Conservation (phyloP, 768 basidiomycete genomes). For the Boletus reticuloceps region DNA sequence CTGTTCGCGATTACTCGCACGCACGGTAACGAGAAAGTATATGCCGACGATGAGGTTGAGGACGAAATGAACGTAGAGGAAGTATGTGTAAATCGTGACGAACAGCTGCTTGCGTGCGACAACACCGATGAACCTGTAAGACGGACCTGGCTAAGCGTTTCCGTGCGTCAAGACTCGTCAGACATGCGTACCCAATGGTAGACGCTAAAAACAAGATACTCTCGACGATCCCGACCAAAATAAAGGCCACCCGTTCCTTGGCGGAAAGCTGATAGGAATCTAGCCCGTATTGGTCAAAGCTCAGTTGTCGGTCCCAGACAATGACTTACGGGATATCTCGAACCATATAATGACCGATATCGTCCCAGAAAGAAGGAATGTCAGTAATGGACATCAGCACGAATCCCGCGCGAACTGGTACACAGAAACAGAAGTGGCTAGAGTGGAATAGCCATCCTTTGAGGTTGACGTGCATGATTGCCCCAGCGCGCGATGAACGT, state of each 20-base stretch:
- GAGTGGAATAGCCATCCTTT: conserved; percentile 47
- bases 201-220: conserved; percentile 52
- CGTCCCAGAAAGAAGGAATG: conserved; percentile 51
- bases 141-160: neutral
- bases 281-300: conserved; percentile 19
- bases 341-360: conserved; percentile 60
- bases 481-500: neutral
- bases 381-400: conserved; percentile 51
- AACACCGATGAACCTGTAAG: conserved; percentile 56
- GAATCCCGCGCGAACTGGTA: conserved; percentile 63
- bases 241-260: conserved; percentile 40
- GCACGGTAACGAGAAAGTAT: conserved; percentile 51
- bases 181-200: conserved; percentile 46
- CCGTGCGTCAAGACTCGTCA: neutral
- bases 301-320: neutral
- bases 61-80: conserved; percentile 55
- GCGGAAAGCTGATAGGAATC: conserved; percentile 31
- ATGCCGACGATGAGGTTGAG: conserved; percentile 51
- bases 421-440: conserved; percentile 58
- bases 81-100: conserved; percentile 53
- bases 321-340: conserved; percentile 53
- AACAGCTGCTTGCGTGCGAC: conserved; percentile 62
- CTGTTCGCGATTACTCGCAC: conserved; percentile 43
- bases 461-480: conserved; percentile 42
- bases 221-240: conserved; percentile 52